A percentile compares a stretch with the other conserved stretches of the same genome.
phyloP scores from a whole-genome alignment of 108 stramenopile genomes.

The Craspedostauros australis region DNA sequence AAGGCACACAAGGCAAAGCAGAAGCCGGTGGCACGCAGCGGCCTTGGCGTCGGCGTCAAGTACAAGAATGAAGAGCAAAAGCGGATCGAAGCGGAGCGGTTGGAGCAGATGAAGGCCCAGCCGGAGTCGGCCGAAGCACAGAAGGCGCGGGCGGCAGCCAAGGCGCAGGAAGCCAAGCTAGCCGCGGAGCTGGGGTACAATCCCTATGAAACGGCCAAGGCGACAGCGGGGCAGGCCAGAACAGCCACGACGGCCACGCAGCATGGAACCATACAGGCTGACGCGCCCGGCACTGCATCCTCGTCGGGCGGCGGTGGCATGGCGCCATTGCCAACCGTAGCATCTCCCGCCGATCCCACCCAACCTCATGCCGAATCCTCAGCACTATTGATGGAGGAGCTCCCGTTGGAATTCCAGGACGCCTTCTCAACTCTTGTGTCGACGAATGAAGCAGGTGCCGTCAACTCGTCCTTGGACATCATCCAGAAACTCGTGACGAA shows the following conservation, averaged over 20 bases:
- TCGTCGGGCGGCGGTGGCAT: constrained; percentile 12
- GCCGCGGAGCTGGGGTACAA: constrained; percentile 72
- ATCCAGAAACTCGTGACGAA: constrained; percentile 62
- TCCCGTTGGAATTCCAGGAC: constrained; percentile 53
- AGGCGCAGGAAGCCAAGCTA: constrained; percentile 37
- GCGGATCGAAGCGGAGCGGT: constrained; percentile 5
- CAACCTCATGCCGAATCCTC: neutral
- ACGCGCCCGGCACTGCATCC: constrained; percentile 1
- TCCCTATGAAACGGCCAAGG: constrained; percentile 66
- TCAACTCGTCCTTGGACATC: constrained; percentile 35
- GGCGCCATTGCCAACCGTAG: constrained; percentile 18
- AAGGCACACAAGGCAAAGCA: constrained; percentile 48
- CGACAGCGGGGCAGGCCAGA: constrained; percentile 72
- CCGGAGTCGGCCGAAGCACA: constrained; percentile 45
- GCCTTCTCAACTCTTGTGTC: constrained; percentile 51
- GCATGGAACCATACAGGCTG: constrained; percentile 45
- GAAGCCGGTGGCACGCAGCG: constrained; percentile 38
- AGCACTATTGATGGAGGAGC: neutral
- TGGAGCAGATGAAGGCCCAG: neutral
- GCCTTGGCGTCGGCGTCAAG: no score
- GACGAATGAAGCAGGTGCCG: constrained; percentile 19
- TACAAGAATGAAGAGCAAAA: constrained; percentile 16
- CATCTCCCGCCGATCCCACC: constrained; percentile 38
- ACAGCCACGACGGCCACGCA: constrained; percentile 49
- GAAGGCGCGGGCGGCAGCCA: constrained; percentile 56